A percentile compares a stretch with the other conserved stretches of the same genome.
These are phyloP conservation scores for Pythium myriotylum DNA, from an alignment of 352 stramenopile species.

Conservation along the genomic window DNA sequence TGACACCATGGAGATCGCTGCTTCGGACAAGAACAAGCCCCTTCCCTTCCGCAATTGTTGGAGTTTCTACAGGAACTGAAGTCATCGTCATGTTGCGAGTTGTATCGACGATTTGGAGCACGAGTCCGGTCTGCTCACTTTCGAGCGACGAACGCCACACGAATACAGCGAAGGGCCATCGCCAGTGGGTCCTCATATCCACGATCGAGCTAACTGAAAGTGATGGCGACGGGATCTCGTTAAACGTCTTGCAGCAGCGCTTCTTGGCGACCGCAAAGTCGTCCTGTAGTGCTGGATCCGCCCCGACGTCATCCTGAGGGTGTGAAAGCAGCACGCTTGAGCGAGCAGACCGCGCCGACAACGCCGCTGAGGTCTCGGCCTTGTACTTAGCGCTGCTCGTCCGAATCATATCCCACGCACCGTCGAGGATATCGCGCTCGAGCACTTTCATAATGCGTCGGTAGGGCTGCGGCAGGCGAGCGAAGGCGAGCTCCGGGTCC, in stretches of 20 bases:
- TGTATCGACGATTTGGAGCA: constrained; percentile 15
- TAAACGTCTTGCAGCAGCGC: constrained; percentile 34
- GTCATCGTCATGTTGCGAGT: background rate
- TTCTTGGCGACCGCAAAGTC: constrained; percentile 55
- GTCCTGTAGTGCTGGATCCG: constrained; percentile 18
- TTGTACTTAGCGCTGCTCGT: constrained; percentile 46
- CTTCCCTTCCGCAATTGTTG: background rate
- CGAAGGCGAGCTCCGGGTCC: constrained; percentile 62
- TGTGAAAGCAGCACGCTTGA: constrained; percentile 16
- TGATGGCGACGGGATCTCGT: constrained; percentile 1
- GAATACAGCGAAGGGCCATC: constrained; percentile 5
- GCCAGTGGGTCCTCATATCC: constrained; percentile 1
- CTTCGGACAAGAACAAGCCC: no score
- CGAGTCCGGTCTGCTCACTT: background rate
- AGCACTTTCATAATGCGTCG: constrained; percentile 67
- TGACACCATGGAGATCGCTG: no score
- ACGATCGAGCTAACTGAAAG: background rate
- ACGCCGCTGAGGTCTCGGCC: constrained; percentile 26
- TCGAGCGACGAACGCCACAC: background rate
- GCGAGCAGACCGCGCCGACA: constrained; percentile 27
- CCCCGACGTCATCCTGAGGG: constrained; percentile 3
- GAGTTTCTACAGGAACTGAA: background rate
- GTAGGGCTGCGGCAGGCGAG: constrained; percentile 69
- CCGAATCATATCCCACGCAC: constrained; percentile 50
- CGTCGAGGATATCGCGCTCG: constrained; percentile 61